Evolutionary conservation across 2,329 filamentous ascomycete species (phyloP).

Genomic region (Exophiala oligosperma): DNA sequence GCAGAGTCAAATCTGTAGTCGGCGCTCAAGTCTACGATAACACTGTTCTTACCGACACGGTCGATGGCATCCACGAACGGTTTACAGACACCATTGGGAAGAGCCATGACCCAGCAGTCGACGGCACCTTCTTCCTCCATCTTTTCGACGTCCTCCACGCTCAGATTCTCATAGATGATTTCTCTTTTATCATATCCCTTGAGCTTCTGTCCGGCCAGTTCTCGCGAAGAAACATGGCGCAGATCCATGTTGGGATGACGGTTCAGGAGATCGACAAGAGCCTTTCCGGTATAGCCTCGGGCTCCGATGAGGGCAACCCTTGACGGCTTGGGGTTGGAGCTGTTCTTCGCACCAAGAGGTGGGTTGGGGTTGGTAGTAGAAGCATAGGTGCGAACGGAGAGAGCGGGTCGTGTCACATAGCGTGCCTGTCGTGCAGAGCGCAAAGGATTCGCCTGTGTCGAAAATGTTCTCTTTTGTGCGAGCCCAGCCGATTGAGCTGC

Average conservation of each 20-base stretch:
- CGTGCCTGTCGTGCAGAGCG: conserved; percentile 28
- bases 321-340: conserved; percentile 74
- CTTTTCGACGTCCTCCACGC: conserved; percentile 77
- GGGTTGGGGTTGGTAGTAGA: conserved; percentile 79
- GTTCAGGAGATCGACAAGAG: conserved; percentile 83
- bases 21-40: conserved; percentile 93
- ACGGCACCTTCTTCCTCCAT: conserved; percentile 84
- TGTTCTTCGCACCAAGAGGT: conserved; percentile 83
- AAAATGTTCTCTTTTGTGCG: conserved; percentile 64
- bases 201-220: conserved; percentile 82
- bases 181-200: conserved; percentile 88
- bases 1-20: conserved; percentile 86
- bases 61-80: conserved; percentile 89
- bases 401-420: conserved; percentile 30
- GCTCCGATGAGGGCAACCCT: conserved; percentile 86
- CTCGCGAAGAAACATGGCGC: conserved; percentile 87
- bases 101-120: conserved; percentile 96
- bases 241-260: conserved; percentile 87
- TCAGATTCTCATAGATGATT: conserved; percentile 88
- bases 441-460: conserved; percentile 52
- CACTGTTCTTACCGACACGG: conserved; percentile 65
- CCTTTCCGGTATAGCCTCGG: conserved; percentile 91
- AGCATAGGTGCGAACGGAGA: conserved; percentile 39
- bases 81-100: conserved; percentile 92
- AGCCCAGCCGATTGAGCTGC: conserved; percentile 48